phyloP scores from a whole-genome alignment of 768 basidiomycete genomes.

The Termitomyces sp. region DNA sequence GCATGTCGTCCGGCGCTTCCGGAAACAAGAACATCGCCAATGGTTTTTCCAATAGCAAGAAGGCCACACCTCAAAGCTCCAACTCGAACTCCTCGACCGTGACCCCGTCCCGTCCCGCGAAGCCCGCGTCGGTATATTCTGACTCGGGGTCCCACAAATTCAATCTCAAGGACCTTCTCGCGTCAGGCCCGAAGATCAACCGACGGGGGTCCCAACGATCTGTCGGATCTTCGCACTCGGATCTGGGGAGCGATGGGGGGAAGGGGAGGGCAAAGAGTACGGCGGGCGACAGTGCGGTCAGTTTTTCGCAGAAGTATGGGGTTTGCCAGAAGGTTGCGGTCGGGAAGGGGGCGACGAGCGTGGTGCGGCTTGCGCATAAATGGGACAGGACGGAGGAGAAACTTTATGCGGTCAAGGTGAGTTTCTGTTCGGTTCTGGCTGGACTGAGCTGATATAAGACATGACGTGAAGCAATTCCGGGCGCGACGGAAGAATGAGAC shows the following conservation, averaged over 20 bases:
- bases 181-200: conserved; percentile 66
- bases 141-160: conserved; percentile 69
- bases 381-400: conserved; percentile 98
- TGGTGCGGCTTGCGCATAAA: conserved; percentile 95
- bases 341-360: conserved; percentile 97
- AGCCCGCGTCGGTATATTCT: conserved; percentile 40
- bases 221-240: conserved; percentile 57
- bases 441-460: neutral
- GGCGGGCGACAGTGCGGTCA: conserved; percentile 39
- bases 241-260: conserved; percentile 27
- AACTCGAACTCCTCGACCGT: conserved; percentile 4
- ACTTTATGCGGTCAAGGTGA: conserved; percentile 94
- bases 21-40: conserved; percentile 26
- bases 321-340: conserved; percentile 96
- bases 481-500: conserved; percentile 97
- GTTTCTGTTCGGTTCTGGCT: conserved; percentile 15
- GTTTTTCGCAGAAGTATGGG: conserved; percentile 85
- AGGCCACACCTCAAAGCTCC: conserved; percentile 16
- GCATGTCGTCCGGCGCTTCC: conserved; percentile 38
- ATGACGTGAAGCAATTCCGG: conserved; percentile 79
- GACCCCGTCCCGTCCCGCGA: conserved; percentile 19
- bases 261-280: conserved; percentile 28
- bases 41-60: conserved; percentile 15
- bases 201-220: conserved; percentile 69
- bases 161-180: conserved; percentile 77